phyloP scores from a whole-genome alignment of 2,329 filamentous ascomycete genomes.

The Pyricularia grisea region DNA sequence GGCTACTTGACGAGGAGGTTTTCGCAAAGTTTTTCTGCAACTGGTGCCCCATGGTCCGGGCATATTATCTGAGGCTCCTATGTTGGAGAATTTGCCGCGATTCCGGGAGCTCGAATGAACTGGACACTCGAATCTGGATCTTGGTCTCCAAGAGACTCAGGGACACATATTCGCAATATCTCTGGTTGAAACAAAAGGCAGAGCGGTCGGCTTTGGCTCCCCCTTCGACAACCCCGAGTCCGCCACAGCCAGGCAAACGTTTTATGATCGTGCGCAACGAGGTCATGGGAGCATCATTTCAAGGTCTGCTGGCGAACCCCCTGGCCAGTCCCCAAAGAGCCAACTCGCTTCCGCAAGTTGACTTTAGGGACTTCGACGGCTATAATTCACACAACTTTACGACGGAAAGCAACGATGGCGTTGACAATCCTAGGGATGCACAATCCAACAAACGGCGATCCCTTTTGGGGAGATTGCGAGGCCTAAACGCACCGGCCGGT shows the following conservation, averaged over 20 bases:
- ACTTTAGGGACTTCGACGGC: constrained; percentile 10
- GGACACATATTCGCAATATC: constrained; percentile 69
- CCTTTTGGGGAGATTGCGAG: constrained; percentile 54
- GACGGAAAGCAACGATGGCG: constrained; percentile 6
- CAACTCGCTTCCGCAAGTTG: constrained; percentile 9
- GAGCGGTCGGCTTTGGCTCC: constrained; percentile 42
- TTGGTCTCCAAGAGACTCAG: constrained; percentile 59
- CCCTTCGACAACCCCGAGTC: constrained; percentile 72
- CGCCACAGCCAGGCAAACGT: constrained; percentile 73
- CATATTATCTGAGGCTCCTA: constrained; percentile 83
- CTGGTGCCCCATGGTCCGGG: constrained; percentile 91
- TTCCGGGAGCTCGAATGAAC: constrained; percentile 52
- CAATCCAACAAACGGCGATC: constrained; percentile 51
- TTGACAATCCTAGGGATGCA: constrained; percentile 18
- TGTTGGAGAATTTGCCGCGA: constrained; percentile 84
- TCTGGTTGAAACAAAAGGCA: constrained; percentile 62
- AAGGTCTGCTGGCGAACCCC: constrained; percentile 24
- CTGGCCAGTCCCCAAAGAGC: constrained; percentile 10
- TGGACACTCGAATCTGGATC: constrained; percentile 61
- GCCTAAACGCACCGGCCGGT: constrained; percentile 22
- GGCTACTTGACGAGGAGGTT: constrained; percentile 63
- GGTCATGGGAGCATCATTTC: constrained; percentile 31
- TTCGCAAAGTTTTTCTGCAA: constrained; percentile 84
- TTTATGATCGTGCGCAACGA: constrained; percentile 87
- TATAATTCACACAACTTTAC: neutral